Base-by-base conservation (phyloP, 2,329 filamentous ascomycete species). In the Gnomoniopsis smithogilvyi region DNA sequence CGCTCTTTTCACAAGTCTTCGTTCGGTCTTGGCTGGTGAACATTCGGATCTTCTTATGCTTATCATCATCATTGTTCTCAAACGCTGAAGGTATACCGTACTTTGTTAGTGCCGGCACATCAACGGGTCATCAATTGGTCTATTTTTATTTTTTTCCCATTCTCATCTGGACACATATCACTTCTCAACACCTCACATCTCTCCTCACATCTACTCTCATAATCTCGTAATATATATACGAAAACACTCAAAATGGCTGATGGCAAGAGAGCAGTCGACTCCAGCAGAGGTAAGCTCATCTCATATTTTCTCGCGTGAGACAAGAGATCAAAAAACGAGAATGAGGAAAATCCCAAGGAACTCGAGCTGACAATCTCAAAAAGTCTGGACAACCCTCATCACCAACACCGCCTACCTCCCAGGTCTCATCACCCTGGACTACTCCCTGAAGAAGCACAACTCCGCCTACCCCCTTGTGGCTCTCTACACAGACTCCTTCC, bases 341-440 rank as follows among this genome's bases (percentile, higher is more conserved):
- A 19, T 30, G 17, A 36, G 2, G 2, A 36, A 36, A 36, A 36
- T 10, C 8, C 8, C 10, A 3, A 7, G 17, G 33, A 17, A 46
- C 19, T 21, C 12, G n/a, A 11, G 50, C 57, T 59, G 36, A 59
- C 52, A 48, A 49, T 24, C 17, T 17, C 6, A n/a, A 17, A 62
- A 71, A 91, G 91, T 95, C 70, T 96, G 91, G 91, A 91, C 90
- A 30, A 90, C 88, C 12, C 81, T 96, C 65, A 92, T 96, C 70
- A 96, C 92, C 61, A 96, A 95, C 75, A 86, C 85, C 51, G 80
- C 82, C 67, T 96, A 96, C 74, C 86, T 96, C 62, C 82, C 89
- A 6, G 92, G 92, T 50, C 87, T 96, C 53, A 80, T 96, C 56
- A 92, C 91, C 1, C 88, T 96, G 62, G 83, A 92, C 70, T 84